phyloP scores from a whole-genome alignment of 352 stramenopile species.

The Phytophthora podocarpi region DNA sequence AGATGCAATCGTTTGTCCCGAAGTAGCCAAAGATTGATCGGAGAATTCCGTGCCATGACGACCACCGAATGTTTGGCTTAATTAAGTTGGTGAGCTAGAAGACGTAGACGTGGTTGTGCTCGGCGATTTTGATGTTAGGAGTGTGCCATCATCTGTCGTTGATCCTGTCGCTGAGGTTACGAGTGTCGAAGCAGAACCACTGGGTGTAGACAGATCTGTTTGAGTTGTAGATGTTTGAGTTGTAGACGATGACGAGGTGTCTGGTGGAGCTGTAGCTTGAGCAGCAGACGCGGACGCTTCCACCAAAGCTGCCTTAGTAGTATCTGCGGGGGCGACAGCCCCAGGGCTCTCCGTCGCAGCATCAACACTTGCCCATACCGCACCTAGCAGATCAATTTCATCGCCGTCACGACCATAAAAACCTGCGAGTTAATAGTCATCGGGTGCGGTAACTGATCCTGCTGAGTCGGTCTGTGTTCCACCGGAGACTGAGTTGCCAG shows the following conservation, averaged over 20 bases:
- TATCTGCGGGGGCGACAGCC: neutral
- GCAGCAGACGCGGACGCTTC: too few relatives aligned
- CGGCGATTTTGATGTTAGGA: neutral
- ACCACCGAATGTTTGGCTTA: constrained; percentile 5
- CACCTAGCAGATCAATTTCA: constrained; percentile 1
- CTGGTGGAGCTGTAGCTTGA: too few relatives aligned
- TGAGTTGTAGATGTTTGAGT: too few relatives aligned
- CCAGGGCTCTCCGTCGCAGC: neutral
- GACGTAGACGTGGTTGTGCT: neutral
- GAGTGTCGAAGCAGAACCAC: neutral
- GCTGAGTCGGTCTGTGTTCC: constrained; percentile 1
- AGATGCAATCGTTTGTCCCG: neutral
- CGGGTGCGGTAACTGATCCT: constrained; percentile 2
- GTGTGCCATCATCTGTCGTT: neutral
- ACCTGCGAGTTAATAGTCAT: neutral
- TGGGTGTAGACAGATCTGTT: constrained; percentile 1
- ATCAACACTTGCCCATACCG: neutral
- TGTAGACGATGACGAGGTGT: too few relatives aligned
- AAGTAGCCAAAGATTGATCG: neutral
- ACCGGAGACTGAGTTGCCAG: constrained; percentile 1
- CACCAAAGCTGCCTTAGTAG: too few relatives aligned
- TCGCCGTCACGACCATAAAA: constrained; percentile 5
- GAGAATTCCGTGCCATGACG: neutral
- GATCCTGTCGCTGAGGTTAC: neutral
- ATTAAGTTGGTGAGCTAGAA: neutral